Evolutionary conservation across 2,329 filamentous ascomycete species (phyloP), one percentile per base, ranked within the genome.

Genomic region (Gnomoniopsis smithogilvyi): DNA sequence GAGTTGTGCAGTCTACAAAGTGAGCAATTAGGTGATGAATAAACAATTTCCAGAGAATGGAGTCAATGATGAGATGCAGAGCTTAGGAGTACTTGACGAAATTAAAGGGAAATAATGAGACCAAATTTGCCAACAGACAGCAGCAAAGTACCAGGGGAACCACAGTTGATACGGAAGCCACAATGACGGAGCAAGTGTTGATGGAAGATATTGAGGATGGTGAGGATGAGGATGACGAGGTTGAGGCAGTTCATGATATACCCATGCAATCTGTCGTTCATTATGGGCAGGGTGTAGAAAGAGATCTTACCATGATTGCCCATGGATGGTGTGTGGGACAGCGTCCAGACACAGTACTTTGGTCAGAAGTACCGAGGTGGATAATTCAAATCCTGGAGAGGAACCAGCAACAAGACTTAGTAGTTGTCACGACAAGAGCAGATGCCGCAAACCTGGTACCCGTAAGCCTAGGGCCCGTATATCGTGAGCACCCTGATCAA

Each of bases 281-380:
- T 67, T 70, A 68, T 70, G 67, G 73, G 67, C 66, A 70, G 68
- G 69, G 69, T 69, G 58, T 63, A 49, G 45, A 65, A 54, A 59
- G 65, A 65, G 65, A 65, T 70, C 78, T 80, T 79, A 81, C 78
- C 78, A 81, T 80, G 69, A 72, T 77, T 71, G 72, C 69, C 72
- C 70, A 66, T 67, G 72, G 67, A 72, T 71, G 69, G 69, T 72
- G 69, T 69, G 72, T 70, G 69, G 67, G 69, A 73, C 70, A 72
- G 64, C 69, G 63, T 65, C 62, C 67, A 64, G 65, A 66, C 66
- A 67, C 58, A 59, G 61, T 65, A 63, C 51, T 60, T 64, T 22
- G 43, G 50, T 50, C 54, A 58, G 54, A 58, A 49, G 63, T 63
- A 62, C 59, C 56, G 46, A 54, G 36, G 47, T 43, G 59, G 46